phyloP scores from a whole-genome alignment of 371 early-diverging fungal species.

The Gilbertella persicaria region DNA sequence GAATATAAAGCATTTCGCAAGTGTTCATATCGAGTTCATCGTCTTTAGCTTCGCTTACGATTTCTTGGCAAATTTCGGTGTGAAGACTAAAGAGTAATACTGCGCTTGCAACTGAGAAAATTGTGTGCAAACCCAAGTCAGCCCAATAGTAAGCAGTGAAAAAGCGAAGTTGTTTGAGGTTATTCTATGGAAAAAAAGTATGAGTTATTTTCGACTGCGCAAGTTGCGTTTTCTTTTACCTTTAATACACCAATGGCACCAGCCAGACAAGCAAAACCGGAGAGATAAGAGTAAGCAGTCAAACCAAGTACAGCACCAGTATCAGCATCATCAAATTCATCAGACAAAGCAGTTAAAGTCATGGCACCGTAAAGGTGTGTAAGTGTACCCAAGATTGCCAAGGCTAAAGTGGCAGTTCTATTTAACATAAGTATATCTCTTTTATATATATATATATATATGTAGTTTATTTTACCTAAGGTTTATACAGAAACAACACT shows the following conservation, averaged over 20 bases:
- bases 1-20: slow-evolving; percentile 35
- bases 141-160: slow-evolving; percentile 43
- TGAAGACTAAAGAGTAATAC: slow-evolving; percentile 35
- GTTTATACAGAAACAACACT: slow-evolving; percentile 46
- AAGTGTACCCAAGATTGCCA: slow-evolving; percentile 38
- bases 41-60: slow-evolving; percentile 32
- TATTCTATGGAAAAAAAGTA: slow-evolving; percentile 28
- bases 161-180: slow-evolving; percentile 40
- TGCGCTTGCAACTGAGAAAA: slow-evolving; percentile 41
- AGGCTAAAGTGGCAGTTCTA: slow-evolving; percentile 43
- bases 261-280: slow-evolving; percentile 40
- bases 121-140: slow-evolving; percentile 43
- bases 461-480: slow-evolving; percentile 24
- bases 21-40: slow-evolving; percentile 40
- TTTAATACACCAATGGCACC: slow-evolving; percentile 45
- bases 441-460: neutral
- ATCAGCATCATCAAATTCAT: slow-evolving; percentile 33
- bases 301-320: slow-evolving; percentile 34
- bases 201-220: neutral
- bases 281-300: slow-evolving; percentile 39
- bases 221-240: slow-evolving; percentile 22
- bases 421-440: neutral
- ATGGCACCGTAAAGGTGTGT: slow-evolving; percentile 39
- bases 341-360: slow-evolving; percentile 31
- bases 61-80: slow-evolving; percentile 38